phyloP scores from a whole-genome alignment of 805 yeast species.

The Barnettozyma wickerhamii region DNA sequence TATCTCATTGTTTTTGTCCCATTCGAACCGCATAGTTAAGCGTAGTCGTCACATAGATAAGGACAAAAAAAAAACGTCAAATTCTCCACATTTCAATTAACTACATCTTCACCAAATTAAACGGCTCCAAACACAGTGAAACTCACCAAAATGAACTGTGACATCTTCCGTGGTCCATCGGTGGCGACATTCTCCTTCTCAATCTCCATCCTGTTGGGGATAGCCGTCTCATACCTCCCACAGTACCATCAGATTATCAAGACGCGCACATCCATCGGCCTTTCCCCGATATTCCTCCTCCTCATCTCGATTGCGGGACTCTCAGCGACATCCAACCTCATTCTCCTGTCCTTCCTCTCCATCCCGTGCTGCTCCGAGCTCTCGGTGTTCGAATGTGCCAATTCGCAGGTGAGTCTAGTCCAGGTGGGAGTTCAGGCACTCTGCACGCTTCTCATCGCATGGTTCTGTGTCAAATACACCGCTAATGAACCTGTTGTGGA shows the following conservation, averaged over 20 bases:
- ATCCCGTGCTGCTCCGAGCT: slow-evolving; percentile 54
- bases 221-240: slow-evolving; percentile 67
- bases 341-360: slow-evolving; percentile 57
- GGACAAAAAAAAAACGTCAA: not conserved
- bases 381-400: slow-evolving; percentile 53
- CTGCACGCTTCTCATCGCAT: slow-evolving; percentile 54
- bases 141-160: slow-evolving; percentile 13
- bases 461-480: slow-evolving; percentile 49
- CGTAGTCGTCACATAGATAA: too few relatives aligned
- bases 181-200: slow-evolving; percentile 45
- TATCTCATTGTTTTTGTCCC: too few relatives aligned
- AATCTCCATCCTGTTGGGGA: slow-evolving; percentile 56
- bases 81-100: not conserved
- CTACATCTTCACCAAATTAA: not conserved
- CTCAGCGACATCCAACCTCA: slow-evolving; percentile 61
- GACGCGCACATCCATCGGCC: slow-evolving; percentile 68
- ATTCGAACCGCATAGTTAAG: too few relatives aligned
- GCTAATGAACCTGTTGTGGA: slow-evolving; percentile 35
- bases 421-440: slow-evolving; percentile 63
- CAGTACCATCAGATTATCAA: slow-evolving; percentile 59
- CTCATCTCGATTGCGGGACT: slow-evolving; percentile 69
- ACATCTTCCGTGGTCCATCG: slow-evolving; percentile 39
- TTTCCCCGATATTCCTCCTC: slow-evolving; percentile 66
- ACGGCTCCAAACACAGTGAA: too few relatives aligned
- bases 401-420: slow-evolving; percentile 58